phyloP scores from a whole-genome alignment of 2,329 filamentous ascomycete genomes.

The Stemphylium beticola region DNA sequence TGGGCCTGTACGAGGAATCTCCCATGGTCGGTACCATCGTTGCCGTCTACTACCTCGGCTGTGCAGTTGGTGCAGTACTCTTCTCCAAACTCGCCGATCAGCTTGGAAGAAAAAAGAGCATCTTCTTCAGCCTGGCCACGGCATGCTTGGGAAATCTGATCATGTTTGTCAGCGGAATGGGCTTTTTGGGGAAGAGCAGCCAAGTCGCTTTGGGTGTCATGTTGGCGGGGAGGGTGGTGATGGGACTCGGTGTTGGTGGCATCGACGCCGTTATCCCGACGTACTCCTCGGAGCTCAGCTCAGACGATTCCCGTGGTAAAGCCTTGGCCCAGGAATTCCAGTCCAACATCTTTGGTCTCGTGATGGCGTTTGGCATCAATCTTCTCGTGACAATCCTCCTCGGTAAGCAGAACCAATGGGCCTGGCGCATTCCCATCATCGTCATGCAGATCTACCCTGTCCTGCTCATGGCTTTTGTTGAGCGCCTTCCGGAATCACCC shows the following conservation, averaged over 20 bases:
- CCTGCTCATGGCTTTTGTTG: conserved; percentile 60
- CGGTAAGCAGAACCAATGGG: conserved; percentile 65
- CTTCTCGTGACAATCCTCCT: conserved; percentile 60
- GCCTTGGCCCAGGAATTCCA: conserved; percentile 69
- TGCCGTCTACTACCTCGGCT: conserved; percentile 68
- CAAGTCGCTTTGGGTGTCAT: conserved; percentile 54
- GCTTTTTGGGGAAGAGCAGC: conserved; percentile 38
- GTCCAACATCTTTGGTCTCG: conserved; percentile 67
- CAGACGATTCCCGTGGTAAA: conserved; percentile 63
- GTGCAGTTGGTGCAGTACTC: conserved; percentile 62
- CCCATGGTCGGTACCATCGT: conserved; percentile 66
- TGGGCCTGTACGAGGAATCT: conserved; percentile 59
- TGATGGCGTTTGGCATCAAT: conserved; percentile 67
- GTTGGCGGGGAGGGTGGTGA: conserved; percentile 59
- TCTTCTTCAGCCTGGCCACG: conserved; percentile 62
- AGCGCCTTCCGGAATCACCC: conserved; percentile 62
- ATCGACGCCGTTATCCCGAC: conserved; percentile 67
- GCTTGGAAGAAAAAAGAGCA: conserved; percentile 61
- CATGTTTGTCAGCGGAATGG: conserved; percentile 65
- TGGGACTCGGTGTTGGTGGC: conserved; percentile 65
- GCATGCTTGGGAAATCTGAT: conserved; percentile 64
- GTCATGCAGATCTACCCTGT: conserved; percentile 66
- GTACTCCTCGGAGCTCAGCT: conserved; percentile 63
- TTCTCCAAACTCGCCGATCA: conserved; percentile 63
- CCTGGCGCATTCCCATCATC: conserved; percentile 67